Evolutionary conservation across 2,329 filamentous ascomycete genomes (phyloP).

Genomic region (Exserohilum rostratum): DNA sequence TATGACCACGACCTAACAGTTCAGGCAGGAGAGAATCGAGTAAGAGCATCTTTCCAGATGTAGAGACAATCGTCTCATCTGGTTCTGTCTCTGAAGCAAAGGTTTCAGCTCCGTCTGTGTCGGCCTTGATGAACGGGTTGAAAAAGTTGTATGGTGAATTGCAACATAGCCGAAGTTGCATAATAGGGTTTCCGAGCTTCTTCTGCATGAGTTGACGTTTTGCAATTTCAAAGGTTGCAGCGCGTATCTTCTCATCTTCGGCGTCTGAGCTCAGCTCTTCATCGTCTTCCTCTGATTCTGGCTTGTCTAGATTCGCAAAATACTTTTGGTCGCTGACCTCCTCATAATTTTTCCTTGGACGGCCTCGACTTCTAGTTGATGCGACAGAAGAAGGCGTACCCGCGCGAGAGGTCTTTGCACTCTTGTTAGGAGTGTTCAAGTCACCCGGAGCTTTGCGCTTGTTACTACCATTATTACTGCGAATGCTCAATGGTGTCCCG

Average conservation of each 20-base stretch:
- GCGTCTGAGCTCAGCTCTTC: conserved; percentile 54
- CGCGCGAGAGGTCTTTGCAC: conserved; percentile 72
- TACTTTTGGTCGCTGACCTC: conserved; percentile 84
- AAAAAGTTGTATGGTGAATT: conserved; percentile 98
- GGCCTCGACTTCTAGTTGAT: conserved; percentile 59
- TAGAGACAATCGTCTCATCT: conserved; percentile 82
- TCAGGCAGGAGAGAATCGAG: conserved; percentile 82
- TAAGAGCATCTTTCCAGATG: conserved; percentile 94
- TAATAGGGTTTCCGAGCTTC: conserved; percentile 89
- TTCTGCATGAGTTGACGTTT: conserved; percentile 89
- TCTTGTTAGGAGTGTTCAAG: conserved; percentile 66
- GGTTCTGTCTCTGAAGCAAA: conserved; percentile 57
- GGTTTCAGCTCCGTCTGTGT: conserved; percentile 57
- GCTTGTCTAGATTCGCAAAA: conserved; percentile 75
- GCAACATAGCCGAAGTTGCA: conserved; percentile 89
- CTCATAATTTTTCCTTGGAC: conserved; percentile 65
- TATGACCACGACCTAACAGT: conserved; percentile 77
- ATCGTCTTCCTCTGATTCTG: conserved; percentile 50
- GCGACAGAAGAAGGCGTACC: conserved; percentile 70
- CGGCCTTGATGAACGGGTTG: conserved; percentile 71
- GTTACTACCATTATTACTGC: conserved; percentile 54
- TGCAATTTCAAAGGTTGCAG: conserved; percentile 74
- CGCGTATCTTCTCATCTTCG: conserved; percentile 68
- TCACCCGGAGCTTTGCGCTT: conserved; percentile 64
- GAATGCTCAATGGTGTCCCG: conserved; percentile 55